These are phyloP conservation scores for Colletotrichum costaricense DNA, from an alignment of 2,329 filamentous ascomycete genomes.

Conservation along the genomic window DNA sequence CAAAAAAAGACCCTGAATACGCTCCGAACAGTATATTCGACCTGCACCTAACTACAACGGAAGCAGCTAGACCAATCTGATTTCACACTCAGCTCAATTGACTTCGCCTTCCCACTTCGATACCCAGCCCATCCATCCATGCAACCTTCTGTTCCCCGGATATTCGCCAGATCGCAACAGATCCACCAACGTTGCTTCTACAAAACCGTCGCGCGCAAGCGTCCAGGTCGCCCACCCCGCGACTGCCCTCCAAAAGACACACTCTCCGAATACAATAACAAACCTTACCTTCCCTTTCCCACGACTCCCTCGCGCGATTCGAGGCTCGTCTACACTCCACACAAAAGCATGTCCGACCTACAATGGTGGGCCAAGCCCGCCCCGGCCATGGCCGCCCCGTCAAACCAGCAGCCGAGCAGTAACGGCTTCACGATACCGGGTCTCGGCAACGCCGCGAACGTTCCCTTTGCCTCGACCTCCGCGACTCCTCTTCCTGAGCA, in stretches of 20 bases:
- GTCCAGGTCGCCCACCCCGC: neutral
- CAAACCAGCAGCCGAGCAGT: constrained; percentile 7
- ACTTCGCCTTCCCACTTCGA: neutral
- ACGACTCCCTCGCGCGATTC: neutral
- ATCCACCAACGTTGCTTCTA: neutral
- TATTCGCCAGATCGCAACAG: constrained; percentile 18
- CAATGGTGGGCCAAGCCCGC: constrained; percentile 33
- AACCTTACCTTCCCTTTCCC: neutral
- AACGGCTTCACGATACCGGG: constrained; percentile 31
- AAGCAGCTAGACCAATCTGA: neutral
- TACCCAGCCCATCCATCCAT: neutral
- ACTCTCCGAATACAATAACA: neutral
- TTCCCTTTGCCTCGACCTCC: neutral
- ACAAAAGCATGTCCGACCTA: constrained; percentile 21
- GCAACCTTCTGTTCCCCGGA: constrained; percentile 20
- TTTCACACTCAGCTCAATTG: neutral
- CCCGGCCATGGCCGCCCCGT: neutral
- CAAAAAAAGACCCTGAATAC: neutral
- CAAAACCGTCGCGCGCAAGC: neutral
- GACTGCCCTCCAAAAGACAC: neutral
- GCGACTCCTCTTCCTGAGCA: neutral
- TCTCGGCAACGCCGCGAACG: constrained; percentile 26
- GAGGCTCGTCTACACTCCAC: neutral
- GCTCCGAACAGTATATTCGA: neutral
- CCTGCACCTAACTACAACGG: neutral